A percentile compares a stretch with the other conserved stretches of the same genome.
phyloP scores from a whole-genome alignment of 257 asterid genomes.

The Perilla frutescens region DNA sequence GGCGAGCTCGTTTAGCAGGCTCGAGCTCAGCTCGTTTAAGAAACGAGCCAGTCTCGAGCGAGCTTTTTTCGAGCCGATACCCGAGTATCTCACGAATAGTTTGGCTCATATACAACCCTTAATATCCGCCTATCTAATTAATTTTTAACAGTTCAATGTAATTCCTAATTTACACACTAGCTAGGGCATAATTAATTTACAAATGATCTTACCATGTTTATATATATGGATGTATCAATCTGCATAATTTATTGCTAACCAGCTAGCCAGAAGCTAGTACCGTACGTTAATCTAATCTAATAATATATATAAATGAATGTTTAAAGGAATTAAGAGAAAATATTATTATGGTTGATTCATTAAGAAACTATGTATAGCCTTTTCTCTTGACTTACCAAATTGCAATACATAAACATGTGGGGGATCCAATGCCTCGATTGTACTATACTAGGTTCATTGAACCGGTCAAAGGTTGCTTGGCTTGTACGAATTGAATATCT shows the following conservation, averaged over 20 bases:
- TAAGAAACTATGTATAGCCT: background rate
- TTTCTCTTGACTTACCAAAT: background rate
- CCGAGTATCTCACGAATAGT: too few species aligned
- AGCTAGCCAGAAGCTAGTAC: background rate
- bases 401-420: slow-evolving; percentile 3
- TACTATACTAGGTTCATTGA: slow-evolving; percentile 33
- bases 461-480: slow-evolving; percentile 38
- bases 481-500: slow-evolving; percentile 25
- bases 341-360: background rate
- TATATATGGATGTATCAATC: background rate
- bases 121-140: too few species aligned
- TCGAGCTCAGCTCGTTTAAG: too few species aligned
- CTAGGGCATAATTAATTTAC: too few species aligned
- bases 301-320: background rate
- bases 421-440: slow-evolving; percentile 33
- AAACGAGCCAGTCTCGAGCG: too few species aligned
- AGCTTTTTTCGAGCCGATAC: too few species aligned
- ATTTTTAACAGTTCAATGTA: too few species aligned
- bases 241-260: background rate
- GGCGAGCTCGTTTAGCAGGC: too few species aligned
- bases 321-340: background rate
- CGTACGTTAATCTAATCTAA: background rate
- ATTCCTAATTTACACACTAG: background rate
- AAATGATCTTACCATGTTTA: too few species aligned
- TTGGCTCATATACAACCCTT: too few species aligned